These are phyloP conservation scores for Fusarium sp. DNA, from an alignment of 2,329 filamentous ascomycete species.

Conservation along the genomic window DNA sequence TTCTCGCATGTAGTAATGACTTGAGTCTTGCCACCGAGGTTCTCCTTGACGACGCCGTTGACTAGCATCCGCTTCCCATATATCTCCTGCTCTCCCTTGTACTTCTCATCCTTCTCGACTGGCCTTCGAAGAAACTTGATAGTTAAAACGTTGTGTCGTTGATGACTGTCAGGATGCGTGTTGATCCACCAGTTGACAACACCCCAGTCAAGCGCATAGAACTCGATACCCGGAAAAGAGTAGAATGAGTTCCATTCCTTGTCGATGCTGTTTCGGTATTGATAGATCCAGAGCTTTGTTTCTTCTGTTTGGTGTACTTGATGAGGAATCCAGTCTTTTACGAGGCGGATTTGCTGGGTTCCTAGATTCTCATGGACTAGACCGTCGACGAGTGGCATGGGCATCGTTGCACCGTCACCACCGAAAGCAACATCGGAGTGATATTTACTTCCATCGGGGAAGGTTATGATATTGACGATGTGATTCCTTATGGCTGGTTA, in stretches of 20 bases:
- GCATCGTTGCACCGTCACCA: constrained; percentile 69
- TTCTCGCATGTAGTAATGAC: constrained; percentile 48
- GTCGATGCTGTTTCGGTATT: constrained; percentile 63
- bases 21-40: constrained; percentile 36
- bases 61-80: constrained; percentile 44
- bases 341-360: constrained; percentile 66
- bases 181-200: constrained; percentile 70
- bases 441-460: constrained; percentile 62
- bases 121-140: constrained; percentile 63
- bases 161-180: constrained; percentile 61
- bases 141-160: constrained; percentile 65
- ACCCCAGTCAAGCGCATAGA: constrained; percentile 62
- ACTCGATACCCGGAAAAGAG: constrained; percentile 75
- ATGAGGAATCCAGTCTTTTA: constrained; percentile 60
- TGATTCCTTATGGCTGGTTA: constrained; percentile 57
- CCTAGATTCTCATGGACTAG: constrained; percentile 61
- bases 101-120: constrained; percentile 50
- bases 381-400: constrained; percentile 64
- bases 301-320: constrained; percentile 51
- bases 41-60: constrained; percentile 38
- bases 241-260: constrained; percentile 72
- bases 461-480: constrained; percentile 71
- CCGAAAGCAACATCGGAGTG: constrained; percentile 75
- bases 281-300: constrained; percentile 71
- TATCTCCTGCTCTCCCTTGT: constrained; percentile 37